Evolutionary conservation across 1,139 yeast genomes (phyloP).

Genomic region (Sugiyamaella pinicola): DNA sequence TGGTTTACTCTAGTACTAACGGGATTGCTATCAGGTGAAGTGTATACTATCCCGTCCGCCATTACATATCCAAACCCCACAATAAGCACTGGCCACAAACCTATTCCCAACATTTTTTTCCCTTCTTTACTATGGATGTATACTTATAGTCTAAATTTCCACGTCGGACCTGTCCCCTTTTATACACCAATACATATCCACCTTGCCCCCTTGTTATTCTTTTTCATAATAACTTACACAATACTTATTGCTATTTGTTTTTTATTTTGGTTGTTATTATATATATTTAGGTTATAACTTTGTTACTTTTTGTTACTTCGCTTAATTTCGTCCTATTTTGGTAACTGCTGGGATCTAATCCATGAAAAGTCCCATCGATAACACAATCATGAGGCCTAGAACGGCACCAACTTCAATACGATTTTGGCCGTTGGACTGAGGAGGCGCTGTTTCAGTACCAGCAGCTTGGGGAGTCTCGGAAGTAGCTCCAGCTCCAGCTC

Average conservation of each 20-base stretch:
- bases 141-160: not conserved
- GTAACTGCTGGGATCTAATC: not conserved
- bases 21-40: not conserved
- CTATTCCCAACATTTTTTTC: not conserved
- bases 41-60: not conserved
- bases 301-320: not conserved
- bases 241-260: too few relatives aligned
- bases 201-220: too few relatives aligned
- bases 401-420: conserved; percentile 5
- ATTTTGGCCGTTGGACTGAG: conserved; percentile 13
- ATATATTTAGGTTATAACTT: not conserved
- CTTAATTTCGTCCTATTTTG: not conserved
- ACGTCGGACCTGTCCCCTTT: too few relatives aligned
- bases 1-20: not conserved
- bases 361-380: conserved; percentile 9
- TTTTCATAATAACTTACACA: too few relatives aligned
- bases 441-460: conserved; percentile 10
- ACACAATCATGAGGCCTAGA: conserved; percentile 2
- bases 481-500: conserved; percentile 8
- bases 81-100: not conserved
- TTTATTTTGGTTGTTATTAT: not conserved
- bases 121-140: too few relatives aligned
- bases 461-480: not conserved
- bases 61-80: not conserved
- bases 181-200: too few relatives aligned